Conservation (phyloP, 73 alveolate species). For the Paramecium bursaria region DNA sequence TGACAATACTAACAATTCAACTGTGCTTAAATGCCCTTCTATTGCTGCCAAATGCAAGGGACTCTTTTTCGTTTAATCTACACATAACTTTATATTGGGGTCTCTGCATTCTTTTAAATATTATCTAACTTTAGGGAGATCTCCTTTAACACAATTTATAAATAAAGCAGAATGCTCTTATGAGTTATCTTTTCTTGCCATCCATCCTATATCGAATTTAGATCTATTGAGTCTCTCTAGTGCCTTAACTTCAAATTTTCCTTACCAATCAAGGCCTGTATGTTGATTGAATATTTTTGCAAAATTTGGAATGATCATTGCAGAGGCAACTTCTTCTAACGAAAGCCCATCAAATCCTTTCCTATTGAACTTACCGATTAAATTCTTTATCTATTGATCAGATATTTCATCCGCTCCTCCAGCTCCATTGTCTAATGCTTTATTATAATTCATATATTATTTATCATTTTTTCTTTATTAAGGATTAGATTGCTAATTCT, state of each 20-base stretch:
- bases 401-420: conserved; percentile 45
- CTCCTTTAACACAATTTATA: conserved; percentile 83
- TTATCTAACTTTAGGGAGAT: conserved; percentile 75
- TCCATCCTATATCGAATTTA: conserved; percentile 94
- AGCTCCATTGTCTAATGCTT: conserved; percentile 48
- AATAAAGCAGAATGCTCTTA: conserved; percentile 71
- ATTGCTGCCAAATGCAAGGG: conserved; percentile 81
- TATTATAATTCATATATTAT: conserved; percentile 5
- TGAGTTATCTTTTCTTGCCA: conserved; percentile 73
- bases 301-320: conserved; percentile 90
- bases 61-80: conserved; percentile 80
- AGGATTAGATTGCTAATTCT: conserved; percentile 41
- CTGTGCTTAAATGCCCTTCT: conserved; percentile 77
- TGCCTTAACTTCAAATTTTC: conserved; percentile 87
- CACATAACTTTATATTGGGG: conserved; percentile 37
- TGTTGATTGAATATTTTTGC: conserved; percentile 82
- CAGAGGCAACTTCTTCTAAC: conserved; percentile 95
- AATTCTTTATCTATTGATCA: conserved; percentile 37
- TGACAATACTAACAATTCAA: conserved; percentile 68
- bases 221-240: conserved; percentile 87
- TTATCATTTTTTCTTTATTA: conserved; percentile 53
- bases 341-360: conserved; percentile 94
- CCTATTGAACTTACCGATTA: conserved; percentile 87
- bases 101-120: conserved; percentile 55
- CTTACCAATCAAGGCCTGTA: conserved; percentile 93